Base-by-base conservation (phyloP, 2,329 filamentous ascomycete species). In the Myriosclerotinia scirpicola region DNA sequence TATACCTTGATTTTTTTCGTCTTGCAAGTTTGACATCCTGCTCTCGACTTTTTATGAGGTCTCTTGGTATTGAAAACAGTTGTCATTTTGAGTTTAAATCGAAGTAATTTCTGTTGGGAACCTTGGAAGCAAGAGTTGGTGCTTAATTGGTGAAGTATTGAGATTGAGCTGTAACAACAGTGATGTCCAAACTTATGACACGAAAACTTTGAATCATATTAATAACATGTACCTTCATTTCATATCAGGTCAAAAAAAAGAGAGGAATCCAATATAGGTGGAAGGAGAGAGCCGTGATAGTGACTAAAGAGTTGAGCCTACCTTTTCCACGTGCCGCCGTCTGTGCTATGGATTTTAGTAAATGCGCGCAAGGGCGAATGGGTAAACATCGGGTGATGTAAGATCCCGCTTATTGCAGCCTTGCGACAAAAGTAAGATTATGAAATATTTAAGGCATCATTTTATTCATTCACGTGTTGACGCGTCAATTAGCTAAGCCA, bases 11-110 rank as follows among this genome's bases (percentile, higher is more conserved):
- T 71, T 69, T 73, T 74, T 64, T 70, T 73, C 15, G 69, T 54
- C 64, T 76, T 76, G 55, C 74, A 75, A 7, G 72, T 73, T 38
- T 66, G 65, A 63, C 74, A 76, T 7, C 74, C 74, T 15, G 65
- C 72, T 64, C 74, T 73, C 9, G 73, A 74, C 67, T 76, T 76
- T 64, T 73, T 75, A 62, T 76, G 74, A 22, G 73, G 70, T 62
- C 74, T 65, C 65, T 75, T 76, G 7, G 73, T 70, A 7, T 72
- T 68, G 64, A 74, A 75, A 22, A 70, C 66, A 26, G 40, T 50
- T 8, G 56, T 2, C 54, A 65, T 59, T n/a, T 50, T n/a, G 34
- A 54, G 40, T 48, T 20, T n/a, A n/a, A 38, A 20, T 20, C 30
- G 7, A 26, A 5, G 12, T 50, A 26, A 17, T 15, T 38, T 40